These are phyloP conservation scores for Colletotrichum shisoi DNA, from an alignment of 2,329 filamentous ascomycete genomes.

Conservation along the genomic window DNA sequence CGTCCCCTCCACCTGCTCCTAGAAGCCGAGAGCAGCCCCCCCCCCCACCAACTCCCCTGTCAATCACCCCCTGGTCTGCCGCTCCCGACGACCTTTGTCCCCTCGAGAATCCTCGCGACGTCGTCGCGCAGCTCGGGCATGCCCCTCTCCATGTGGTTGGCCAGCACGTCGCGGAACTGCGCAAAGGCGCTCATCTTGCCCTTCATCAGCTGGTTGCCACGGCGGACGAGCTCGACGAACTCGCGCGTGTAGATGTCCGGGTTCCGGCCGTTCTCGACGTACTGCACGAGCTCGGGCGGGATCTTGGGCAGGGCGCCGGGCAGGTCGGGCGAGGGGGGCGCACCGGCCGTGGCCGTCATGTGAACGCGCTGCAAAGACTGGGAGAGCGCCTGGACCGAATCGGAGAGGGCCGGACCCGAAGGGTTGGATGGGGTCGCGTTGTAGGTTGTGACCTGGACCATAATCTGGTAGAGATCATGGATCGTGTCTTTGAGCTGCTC, in stretches of 20 bases:
- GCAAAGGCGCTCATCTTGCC: conserved; percentile 70
- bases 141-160: conserved; percentile 63
- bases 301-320: conserved; percentile 57
- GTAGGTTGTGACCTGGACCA: conserved; percentile 70
- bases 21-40: too few species aligned
- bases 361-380: conserved; percentile 52
- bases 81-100: conserved; percentile 46
- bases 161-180: conserved; percentile 68
- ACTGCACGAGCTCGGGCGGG: conserved; percentile 70
- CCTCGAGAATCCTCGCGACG: conserved; percentile 59
- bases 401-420: conserved; percentile 30
- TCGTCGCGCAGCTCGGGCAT: conserved; percentile 68
- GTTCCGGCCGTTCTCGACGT: conserved; percentile 75
- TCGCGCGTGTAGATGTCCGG: conserved; percentile 78
- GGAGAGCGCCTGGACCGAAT: conserved; percentile 49
- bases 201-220: conserved; percentile 71
- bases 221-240: conserved; percentile 73
- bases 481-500: conserved; percentile 69
- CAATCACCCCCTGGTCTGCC: conserved; percentile 14
- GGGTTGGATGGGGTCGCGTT: conserved; percentile 51
- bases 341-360: conserved; percentile 50
- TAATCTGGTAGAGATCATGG: conserved; percentile 69
- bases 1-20: neutral
- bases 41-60: neutral
- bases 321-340: conserved; percentile 34